Base-by-base conservation (phyloP, 768 basidiomycete genomes). In the Pleurotus citrinopileatus region DNA sequence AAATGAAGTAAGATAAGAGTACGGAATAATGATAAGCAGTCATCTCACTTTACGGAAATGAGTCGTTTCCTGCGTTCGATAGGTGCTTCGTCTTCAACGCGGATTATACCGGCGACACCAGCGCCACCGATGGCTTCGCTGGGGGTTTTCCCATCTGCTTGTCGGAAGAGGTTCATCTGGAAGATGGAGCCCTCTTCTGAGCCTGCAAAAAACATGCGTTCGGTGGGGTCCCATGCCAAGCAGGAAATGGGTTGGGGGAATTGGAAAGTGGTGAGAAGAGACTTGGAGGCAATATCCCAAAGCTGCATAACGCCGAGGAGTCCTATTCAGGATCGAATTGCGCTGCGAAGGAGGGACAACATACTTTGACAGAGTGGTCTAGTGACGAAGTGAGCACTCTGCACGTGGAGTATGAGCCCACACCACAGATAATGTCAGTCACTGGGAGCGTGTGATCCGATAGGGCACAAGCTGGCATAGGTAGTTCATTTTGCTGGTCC, bases 361-460 rank as follows among this genome's bases (percentile, higher is more conserved):
- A 53, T 58, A 92, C 93, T 77, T 98, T 98, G 66, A 93, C 91
- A 23, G 91, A 90, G 57, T 93, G 91, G 67, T 98, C 97, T 44
- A 89, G 65, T 0, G 91, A 91, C 2, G 89, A 82, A 1, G 94
- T 91, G 59, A 95, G 75, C 25, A 90, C 70, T 56, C 90, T 81
- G 67, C 86, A 89, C 53, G 73, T 81, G 13, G 89, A 92, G 68
- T 91, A 95, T 3, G 75, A 58, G 12, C 94, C 94, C 36, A 91
- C 67, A 10, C 95, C 93, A 57, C 93, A 87, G 10, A 77, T 67
- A 27, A 98, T 79, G 61, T 91, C 89, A 5, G 89, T 89, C 9
- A 99, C 77, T 4, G 92, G 89, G 3, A 98, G 81, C 0, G 95
- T 97, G 65, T 99, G 97, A 67, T 98, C 96, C 17, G 89, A 81